Evolutionary conservation across 2,329 filamentous ascomycete species (phyloP), one percentile per base, ranked within the genome.

Genomic region (Phialophora chinensis): DNA sequence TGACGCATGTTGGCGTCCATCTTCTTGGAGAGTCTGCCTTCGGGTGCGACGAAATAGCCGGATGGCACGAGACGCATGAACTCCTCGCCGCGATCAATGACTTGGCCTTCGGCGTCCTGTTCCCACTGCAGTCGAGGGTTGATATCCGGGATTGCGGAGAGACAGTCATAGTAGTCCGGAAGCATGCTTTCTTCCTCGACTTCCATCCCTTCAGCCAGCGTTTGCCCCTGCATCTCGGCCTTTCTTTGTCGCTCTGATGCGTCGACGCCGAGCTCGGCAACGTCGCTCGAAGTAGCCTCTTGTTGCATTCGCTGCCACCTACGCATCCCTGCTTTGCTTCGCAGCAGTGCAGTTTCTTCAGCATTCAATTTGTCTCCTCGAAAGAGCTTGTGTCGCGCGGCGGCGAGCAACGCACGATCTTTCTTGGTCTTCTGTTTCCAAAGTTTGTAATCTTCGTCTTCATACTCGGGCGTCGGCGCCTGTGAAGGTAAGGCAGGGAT

Each of bases 381-480:
- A 80, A 99, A 97, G 14, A 99, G 86, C 47, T 91, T 87, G 77
- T 93, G 89, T 35, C 95, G 87, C 76, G 97, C 92, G 70, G 93
- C 92, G 66, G 95, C 91, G 61, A 94, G 88, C 27, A 90, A 82
- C 3, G 95, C 95, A 69, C 95, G 89, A 74, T 97, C 93, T 76
- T 95, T 97, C 80, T 98, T 98, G 1, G 95, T 99, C 49, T 97
- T 92, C 78, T 98, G 94, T 81, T 98, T 99, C 95, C 96, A 99
- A 42, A 95, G 91, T 77, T 96, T 96, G 80, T 95, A 97, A 75
- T 97, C 94, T 1, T 86, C 81, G 66, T 98, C 93, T 73, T 98
- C 93, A 72, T 96, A 88, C 72, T 92, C 92, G 12, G 87, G 85
- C 72, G 96, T 91, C 72, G 96, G 91, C 33, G 86, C 86, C 5